phyloP scores from a whole-genome alignment of 495 filamentous ascomycete genomes.

The Daldinia vernicosa region DNA sequence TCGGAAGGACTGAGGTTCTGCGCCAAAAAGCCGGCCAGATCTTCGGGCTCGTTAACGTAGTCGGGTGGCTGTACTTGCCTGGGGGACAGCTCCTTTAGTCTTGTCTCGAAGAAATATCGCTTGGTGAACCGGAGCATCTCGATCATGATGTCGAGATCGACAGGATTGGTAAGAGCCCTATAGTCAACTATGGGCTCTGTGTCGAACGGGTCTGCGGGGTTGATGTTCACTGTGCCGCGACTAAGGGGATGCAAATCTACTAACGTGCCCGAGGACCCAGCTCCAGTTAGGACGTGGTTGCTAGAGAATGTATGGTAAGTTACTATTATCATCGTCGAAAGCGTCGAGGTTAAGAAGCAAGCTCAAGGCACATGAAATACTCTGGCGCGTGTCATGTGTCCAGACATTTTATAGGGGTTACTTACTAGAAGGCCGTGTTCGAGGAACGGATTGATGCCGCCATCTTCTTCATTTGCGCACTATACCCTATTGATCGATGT shows the following conservation, averaged over 20 bases:
- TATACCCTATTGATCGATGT: constrained; percentile 48
- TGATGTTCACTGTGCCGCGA: constrained; percentile 58
- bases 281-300: constrained; percentile 52
- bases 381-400: no score
- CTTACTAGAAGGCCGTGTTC: constrained; percentile 54
- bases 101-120: constrained; percentile 51
- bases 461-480: constrained; percentile 55
- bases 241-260: constrained; percentile 57
- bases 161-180: constrained; percentile 58
- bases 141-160: constrained; percentile 55
- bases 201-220: constrained; percentile 49
- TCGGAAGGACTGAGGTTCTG: constrained; percentile 50
- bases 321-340: not conserved
- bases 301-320: constrained; percentile 16
- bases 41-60: constrained; percentile 42
- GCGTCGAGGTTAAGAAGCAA: no score
- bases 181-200: constrained; percentile 58
- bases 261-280: constrained; percentile 46
- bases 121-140: constrained; percentile 54
- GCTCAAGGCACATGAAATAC: no score
- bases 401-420: not conserved
- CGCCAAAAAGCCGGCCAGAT: constrained; percentile 45
- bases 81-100: constrained; percentile 35
- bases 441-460: constrained; percentile 50
- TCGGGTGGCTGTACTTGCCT: constrained; percentile 47